Percentiles rank a stretch among this genome's conserved stretches.
Evolutionary conservation across 2,329 filamentous ascomycete genomes (phyloP).

Genomic region (Venturia aucupariae): DNA sequence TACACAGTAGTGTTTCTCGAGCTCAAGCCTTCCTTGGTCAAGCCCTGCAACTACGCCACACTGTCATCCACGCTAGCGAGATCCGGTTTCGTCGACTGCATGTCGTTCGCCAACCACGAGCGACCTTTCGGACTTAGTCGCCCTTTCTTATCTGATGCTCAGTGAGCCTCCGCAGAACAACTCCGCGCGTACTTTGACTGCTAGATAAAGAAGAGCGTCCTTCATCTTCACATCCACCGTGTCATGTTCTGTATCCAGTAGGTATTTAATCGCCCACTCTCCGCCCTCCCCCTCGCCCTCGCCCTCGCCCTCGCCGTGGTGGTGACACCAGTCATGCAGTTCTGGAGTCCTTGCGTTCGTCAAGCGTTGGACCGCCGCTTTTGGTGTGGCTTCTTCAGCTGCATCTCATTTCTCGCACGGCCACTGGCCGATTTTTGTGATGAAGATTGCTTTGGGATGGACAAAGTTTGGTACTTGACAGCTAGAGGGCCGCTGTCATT

Average conservation of each 20-base stretch:
- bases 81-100: background rate
- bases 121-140: background rate
- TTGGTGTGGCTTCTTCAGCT: background rate
- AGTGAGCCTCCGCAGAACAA: background rate
- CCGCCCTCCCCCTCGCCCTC: no score
- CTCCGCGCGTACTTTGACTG: background rate
- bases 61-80: background rate
- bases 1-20: background rate
- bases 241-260: background rate
- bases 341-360: background rate
- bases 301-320: background rate
- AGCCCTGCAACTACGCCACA: conserved; percentile 6
- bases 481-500: background rate
- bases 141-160: conserved; percentile 3
- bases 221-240: background rate
- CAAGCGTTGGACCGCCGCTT: background rate
- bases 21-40: background rate
- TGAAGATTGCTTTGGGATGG: background rate
- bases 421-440: background rate
- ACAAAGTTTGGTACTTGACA: conserved; percentile 1
- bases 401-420: conserved; percentile 2
- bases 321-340: background rate
- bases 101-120: background rate
- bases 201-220: background rate
- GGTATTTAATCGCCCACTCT: no score